Conservation (phyloP, 129 eudicot genomes). For the Sambucus nigra region DNA sequence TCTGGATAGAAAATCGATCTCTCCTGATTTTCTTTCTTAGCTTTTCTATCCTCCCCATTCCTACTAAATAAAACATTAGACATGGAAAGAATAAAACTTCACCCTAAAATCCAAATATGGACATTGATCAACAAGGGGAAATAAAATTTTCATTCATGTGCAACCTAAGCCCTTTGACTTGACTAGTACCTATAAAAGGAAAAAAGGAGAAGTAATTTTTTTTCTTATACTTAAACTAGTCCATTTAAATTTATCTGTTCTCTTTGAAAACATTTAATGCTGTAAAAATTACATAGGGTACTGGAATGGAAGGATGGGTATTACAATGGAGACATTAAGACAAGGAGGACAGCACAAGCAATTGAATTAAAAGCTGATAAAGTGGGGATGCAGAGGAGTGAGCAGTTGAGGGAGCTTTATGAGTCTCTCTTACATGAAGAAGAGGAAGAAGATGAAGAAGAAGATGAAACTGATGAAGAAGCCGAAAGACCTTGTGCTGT, state of each 20-base stretch:
- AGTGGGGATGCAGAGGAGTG: slow-evolving; percentile 1
- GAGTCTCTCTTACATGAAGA: not conserved
- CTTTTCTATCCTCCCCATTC: too few species aligned
- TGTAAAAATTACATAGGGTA: not conserved
- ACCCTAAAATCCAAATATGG: not conserved
- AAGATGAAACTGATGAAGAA: not conserved
- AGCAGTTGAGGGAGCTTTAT: slow-evolving; percentile 1
- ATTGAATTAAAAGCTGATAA: not conserved
- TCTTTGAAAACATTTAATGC: not conserved
- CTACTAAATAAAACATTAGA: too few species aligned
- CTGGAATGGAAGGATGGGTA: not conserved
- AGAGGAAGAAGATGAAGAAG: too few species aligned
- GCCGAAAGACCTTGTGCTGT: not conserved
- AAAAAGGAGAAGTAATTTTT: too few species aligned
- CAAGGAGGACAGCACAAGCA: not conserved
- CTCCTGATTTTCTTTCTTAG: too few species aligned
- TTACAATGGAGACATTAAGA: slow-evolving; percentile 4
- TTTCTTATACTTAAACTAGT: not conserved
- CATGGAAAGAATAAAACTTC: not conserved
- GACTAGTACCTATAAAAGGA: too few species aligned
- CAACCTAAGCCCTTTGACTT: not conserved
- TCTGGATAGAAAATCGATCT: too few species aligned
- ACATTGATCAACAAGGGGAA: too few species aligned
- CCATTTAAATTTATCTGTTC: not conserved
- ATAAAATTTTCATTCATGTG: not conserved